phyloP scores from a whole-genome alignment of 371 early-diverging fungal species.

The Mucor saturninus region DNA sequence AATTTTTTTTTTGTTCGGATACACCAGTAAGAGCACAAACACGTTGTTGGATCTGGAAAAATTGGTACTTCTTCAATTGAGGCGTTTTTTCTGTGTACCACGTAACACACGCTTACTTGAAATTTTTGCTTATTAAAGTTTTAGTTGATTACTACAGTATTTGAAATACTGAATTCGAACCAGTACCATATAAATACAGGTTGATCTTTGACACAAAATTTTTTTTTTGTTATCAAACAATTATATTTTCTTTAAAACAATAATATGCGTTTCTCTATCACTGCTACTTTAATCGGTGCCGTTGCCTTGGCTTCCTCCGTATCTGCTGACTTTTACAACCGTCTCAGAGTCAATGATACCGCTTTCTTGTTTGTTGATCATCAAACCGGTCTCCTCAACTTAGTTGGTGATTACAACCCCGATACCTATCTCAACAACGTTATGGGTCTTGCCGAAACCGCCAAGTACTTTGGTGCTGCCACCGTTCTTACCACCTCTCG shows the following conservation, averaged over 20 bases:
- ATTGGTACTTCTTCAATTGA: too few relatives aligned
- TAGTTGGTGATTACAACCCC: constrained; percentile 29
- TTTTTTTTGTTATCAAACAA: neutral
- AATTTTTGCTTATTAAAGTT: too few relatives aligned
- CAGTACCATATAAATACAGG: neutral
- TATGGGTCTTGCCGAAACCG: constrained; percentile 36
- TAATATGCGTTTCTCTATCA: constrained; percentile 25
- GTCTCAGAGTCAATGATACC: constrained; percentile 25
- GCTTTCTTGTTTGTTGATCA: constrained; percentile 37
- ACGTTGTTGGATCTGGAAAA: too few relatives aligned
- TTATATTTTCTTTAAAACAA: neutral
- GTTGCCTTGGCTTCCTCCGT: constrained; percentile 19
- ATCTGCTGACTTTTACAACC: constrained; percentile 28
- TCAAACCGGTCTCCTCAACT: constrained; percentile 35
- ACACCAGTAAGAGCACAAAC: too few relatives aligned
- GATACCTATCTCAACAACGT: constrained; percentile 30
- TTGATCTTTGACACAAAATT: neutral
- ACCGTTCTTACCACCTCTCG: constrained; percentile 34
- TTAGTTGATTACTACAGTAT: too few relatives aligned
- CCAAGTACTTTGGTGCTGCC: constrained; percentile 31
- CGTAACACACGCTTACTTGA: too few relatives aligned
- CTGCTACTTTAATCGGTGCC: constrained; percentile 25
- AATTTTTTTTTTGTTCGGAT: too few relatives aligned
- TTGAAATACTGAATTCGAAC: too few relatives aligned
- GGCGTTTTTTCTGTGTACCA: too few relatives aligned